Evolutionary conservation across 2,329 filamentous ascomycete species (phyloP).

Genomic region (Stylonectria norvegica): DNA sequence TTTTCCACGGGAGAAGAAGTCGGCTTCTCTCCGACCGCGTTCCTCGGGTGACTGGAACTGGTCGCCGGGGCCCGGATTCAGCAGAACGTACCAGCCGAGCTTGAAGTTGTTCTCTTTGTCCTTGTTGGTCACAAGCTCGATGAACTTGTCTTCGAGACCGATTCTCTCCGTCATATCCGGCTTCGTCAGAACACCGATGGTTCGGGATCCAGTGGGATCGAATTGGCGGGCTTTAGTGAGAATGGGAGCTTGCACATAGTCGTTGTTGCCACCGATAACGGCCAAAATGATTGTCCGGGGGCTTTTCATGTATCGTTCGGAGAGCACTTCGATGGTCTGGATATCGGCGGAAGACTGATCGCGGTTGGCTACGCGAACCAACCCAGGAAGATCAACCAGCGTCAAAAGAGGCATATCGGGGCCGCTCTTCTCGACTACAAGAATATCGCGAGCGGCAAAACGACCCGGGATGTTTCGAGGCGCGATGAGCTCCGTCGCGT

Average conservation of each 20-base stretch:
- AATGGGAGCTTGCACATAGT: constrained; percentile 52
- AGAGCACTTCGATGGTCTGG: constrained; percentile 49
- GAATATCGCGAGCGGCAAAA: constrained; percentile 50
- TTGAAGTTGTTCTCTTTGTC: constrained; percentile 49
- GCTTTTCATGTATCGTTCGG: constrained; percentile 54
- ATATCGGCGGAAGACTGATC: constrained; percentile 53
- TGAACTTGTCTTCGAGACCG: constrained; percentile 52
- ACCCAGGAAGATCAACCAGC: constrained; percentile 58
- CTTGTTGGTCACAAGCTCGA: constrained; percentile 50
- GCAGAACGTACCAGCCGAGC: constrained; percentile 50
- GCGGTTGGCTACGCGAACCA: constrained; percentile 52
- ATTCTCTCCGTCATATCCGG: constrained; percentile 52
- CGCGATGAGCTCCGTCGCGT: constrained; percentile 50
- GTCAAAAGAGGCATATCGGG: constrained; percentile 58
- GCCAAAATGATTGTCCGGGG: constrained; percentile 53
- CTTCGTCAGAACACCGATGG: constrained; percentile 52
- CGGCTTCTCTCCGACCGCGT: constrained; percentile 41
- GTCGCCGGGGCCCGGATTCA: constrained; percentile 48
- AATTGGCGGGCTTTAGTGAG: constrained; percentile 49
- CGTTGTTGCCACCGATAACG: constrained; percentile 53
- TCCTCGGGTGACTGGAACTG: constrained; percentile 42
- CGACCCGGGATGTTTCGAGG: constrained; percentile 48
- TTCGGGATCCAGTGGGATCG: constrained; percentile 46
- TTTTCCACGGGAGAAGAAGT: constrained; percentile 49
- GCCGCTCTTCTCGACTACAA: constrained; percentile 57